phyloP scores from a whole-genome alignment of 148 eudicot genomes.

The Vaccinium vitisidaea region DNA sequence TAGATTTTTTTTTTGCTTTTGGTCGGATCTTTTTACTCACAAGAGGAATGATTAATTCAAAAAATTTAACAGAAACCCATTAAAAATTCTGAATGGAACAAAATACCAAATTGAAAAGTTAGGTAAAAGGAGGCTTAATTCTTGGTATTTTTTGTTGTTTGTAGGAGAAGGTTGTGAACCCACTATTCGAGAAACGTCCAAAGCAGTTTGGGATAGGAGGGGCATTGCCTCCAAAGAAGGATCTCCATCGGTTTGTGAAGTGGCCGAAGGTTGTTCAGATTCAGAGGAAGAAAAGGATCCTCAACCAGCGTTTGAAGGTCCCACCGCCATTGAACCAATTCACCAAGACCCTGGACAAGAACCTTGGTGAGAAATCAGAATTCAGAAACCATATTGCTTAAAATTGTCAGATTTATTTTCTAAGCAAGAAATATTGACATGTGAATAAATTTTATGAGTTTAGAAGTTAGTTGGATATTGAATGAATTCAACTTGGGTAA shows the following conservation, averaged over 20 bases:
- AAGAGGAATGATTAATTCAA: too few relatives aligned
- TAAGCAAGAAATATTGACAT: not conserved
- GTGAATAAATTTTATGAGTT: not conserved
- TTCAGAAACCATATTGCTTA: not conserved
- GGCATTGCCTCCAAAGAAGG: constrained; percentile 53
- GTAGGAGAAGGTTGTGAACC: constrained; percentile 47
- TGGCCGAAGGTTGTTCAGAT: constrained; percentile 52
- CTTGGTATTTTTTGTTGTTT: too few relatives aligned
- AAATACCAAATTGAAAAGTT: too few relatives aligned
- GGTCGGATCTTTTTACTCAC: too few relatives aligned
- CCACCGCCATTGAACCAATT: constrained; percentile 52
- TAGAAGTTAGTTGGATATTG: not conserved
- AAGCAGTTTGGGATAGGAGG: constrained; percentile 58
- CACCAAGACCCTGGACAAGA: constrained; percentile 54
- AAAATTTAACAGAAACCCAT: too few relatives aligned
- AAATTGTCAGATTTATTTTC: not conserved
- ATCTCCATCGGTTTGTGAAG: constrained; percentile 47
- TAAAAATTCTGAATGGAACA: too few relatives aligned
- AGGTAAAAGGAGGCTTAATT: too few relatives aligned
- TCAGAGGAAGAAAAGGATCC: constrained; percentile 57
- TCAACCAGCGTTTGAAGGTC: constrained; percentile 54
- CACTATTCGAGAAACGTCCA: constrained; percentile 43
- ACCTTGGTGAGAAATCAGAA: constrained; percentile 30
- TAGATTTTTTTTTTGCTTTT: too few relatives aligned
- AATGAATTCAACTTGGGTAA: not conserved